A percentile compares a stretch with the other conserved stretches of the same genome.
These are phyloP conservation scores for Ogataea neopini DNA, from an alignment of 805 yeast genomes.

Conservation along the genomic window DNA sequence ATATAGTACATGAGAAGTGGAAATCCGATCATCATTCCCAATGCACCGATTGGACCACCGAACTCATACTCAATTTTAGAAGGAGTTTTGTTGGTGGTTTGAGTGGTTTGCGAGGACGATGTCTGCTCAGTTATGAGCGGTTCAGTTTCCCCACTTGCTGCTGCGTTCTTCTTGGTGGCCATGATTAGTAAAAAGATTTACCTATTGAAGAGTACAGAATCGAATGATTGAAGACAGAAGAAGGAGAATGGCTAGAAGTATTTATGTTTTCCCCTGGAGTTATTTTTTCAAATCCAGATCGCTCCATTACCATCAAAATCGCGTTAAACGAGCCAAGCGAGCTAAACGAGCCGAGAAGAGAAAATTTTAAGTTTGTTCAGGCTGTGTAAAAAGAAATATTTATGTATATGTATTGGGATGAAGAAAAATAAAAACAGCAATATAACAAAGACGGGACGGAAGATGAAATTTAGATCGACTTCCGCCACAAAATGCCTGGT, in stretches of 20 bases:
- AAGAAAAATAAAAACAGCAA: neutral
- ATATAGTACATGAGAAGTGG: slow-evolving; percentile 94
- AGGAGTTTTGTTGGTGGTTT: neutral
- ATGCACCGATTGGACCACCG: slow-evolving; percentile 89
- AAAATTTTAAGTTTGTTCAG: too few species aligned
- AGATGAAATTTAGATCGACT: neutral
- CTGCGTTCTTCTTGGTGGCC: slow-evolving; percentile 6
- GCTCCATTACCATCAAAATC: neutral
- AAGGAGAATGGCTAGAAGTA: neutral
- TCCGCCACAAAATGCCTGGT: slow-evolving; percentile 5
- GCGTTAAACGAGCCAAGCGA: slow-evolving; percentile 8
- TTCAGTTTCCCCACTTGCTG: neutral
- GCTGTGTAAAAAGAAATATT: neutral
- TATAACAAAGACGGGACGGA: neutral
- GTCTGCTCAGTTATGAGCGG: slow-evolving; percentile 1
- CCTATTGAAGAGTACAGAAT: neutral
- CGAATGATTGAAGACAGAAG: neutral
- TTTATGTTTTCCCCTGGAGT: too few species aligned
- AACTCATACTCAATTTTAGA: slow-evolving; percentile 67
- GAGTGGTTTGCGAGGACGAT: neutral
- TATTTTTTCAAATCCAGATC: neutral
- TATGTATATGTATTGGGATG: neutral
- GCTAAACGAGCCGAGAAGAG: slow-evolving; percentile 7
- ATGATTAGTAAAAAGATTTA: neutral
- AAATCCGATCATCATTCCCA: slow-evolving; percentile 90